These are phyloP conservation scores for Magnusiomyces suaveolens DNA, from an alignment of 1,139 yeast species.

Conservation along the genomic window DNA sequence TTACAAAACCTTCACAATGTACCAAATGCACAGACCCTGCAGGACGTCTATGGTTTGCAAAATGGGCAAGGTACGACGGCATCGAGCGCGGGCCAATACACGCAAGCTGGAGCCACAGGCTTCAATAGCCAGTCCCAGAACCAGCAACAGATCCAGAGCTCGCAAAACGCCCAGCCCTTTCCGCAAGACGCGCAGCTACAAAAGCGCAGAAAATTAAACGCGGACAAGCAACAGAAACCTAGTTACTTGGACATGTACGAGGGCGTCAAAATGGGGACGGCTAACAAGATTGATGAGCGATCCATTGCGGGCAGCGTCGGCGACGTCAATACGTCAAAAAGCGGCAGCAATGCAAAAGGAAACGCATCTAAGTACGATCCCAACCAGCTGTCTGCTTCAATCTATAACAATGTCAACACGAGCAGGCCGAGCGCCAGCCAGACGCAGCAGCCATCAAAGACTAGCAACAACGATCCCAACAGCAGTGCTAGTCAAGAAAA, in stretches of 20 bases:
- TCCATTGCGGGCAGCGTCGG: background rate
- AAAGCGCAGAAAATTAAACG: background rate
- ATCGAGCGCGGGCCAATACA: background rate
- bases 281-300: slow-evolving; percentile 4
- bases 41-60: background rate
- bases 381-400: background rate
- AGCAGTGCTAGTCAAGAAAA: background rate
- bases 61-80: background rate
- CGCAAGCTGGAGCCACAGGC: background rate
- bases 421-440: too few relatives aligned
- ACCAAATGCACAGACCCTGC: background rate
- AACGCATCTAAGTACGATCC: background rate
- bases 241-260: background rate
- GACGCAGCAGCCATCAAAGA: too few relatives aligned
- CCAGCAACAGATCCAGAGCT: too few relatives aligned
- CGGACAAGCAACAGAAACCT: background rate
- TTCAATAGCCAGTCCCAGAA: background rate
- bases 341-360: background rate
- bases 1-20: background rate
- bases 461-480: background rate
- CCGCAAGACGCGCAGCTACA: background rate
- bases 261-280: slow-evolving; percentile 16
- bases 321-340: slow-evolving; percentile 1
- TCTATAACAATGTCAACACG: background rate
- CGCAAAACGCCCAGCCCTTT: too few relatives aligned